Conservation (phyloP, 2,329 filamentous ascomycete species). For the Monosporascus sp. region DNA sequence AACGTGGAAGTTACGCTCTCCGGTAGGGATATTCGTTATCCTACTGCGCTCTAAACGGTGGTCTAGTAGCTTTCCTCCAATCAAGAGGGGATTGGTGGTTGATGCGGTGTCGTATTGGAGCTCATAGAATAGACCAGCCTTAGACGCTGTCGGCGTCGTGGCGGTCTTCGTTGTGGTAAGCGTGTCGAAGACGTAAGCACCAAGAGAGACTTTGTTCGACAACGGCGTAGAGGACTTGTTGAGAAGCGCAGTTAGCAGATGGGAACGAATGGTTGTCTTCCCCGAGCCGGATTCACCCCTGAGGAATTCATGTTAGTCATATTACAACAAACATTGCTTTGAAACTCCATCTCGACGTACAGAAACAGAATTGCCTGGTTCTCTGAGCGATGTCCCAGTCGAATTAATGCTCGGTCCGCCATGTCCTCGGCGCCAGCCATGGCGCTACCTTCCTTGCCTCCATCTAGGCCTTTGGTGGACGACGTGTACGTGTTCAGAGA, state of each 20-base stretch:
- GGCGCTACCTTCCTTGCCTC: slow-evolving; percentile 83
- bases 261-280: slow-evolving; percentile 90
- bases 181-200: slow-evolving; percentile 91
- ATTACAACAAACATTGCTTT: background rate
- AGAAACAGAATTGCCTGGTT: slow-evolving; percentile 91
- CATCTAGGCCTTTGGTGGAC: slow-evolving; percentile 82
- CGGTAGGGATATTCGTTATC: slow-evolving; percentile 86
- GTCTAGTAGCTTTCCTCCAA: slow-evolving; percentile 91
- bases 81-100: slow-evolving; percentile 75
- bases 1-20: slow-evolving; percentile 93
- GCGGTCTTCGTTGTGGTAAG: slow-evolving; percentile 96
- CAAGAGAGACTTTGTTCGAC: slow-evolving; percentile 87
- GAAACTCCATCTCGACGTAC: slow-evolving; percentile 52
- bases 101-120: slow-evolving; percentile 92
- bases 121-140: slow-evolving; percentile 91
- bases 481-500: slow-evolving; percentile 93
- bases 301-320: slow-evolving; percentile 12
- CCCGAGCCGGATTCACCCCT: slow-evolving; percentile 95
- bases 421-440: slow-evolving; percentile 91
- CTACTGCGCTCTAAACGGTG: slow-evolving; percentile 89
- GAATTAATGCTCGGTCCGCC: slow-evolving; percentile 76
- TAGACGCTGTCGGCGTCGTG: slow-evolving; percentile 91
- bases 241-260: slow-evolving; percentile 78
- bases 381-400: slow-evolving; percentile 81
- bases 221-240: slow-evolving; percentile 88